Conservation (phyloP, 768 basidiomycete genomes). For the Botryobasidium botryosum region DNA sequence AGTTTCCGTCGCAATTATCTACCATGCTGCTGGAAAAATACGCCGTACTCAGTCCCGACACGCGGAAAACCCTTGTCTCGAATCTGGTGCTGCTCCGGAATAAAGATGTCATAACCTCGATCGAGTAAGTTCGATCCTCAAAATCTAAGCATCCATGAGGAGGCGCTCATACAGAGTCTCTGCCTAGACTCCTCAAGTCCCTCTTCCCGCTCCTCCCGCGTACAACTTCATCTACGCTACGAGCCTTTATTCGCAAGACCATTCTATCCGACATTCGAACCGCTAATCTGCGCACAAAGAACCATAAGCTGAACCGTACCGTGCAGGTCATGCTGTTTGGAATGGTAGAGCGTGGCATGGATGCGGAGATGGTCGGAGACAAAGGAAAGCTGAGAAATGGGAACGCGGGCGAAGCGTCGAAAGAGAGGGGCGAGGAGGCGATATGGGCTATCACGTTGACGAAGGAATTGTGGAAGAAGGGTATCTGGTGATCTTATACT, state of each 20-base stretch:
- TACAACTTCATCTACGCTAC: conserved; percentile 69
- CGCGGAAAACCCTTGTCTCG: conserved; percentile 69
- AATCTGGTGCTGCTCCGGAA: conserved; percentile 88
- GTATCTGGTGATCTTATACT: conserved; percentile 44
- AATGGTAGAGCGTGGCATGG: conserved; percentile 91
- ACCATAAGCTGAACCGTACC: conserved; percentile 89
- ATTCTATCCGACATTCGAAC: conserved; percentile 87
- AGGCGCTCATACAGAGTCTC: neutral
- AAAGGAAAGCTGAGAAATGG: conserved; percentile 52
- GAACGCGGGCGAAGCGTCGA: conserved; percentile 19
- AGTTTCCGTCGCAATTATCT: conserved; percentile 69
- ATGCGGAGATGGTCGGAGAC: conserved; percentile 61
- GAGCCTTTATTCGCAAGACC: conserved; percentile 76
- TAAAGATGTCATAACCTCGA: conserved; percentile 79
- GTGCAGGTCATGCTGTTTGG: conserved; percentile 91
- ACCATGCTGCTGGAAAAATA: conserved; percentile 65
- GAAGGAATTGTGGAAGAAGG: conserved; percentile 87
- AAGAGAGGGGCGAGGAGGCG: conserved; percentile 55
- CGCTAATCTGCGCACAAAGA: conserved; percentile 74
- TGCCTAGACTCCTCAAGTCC: conserved; percentile 58
- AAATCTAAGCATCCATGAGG: neutral
- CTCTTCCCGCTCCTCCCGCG: conserved; percentile 95
- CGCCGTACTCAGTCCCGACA: conserved; percentile 57
- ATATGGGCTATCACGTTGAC: conserved; percentile 95
- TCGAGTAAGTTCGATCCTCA: conserved; percentile 45